These are phyloP conservation scores for Uronychia setigera DNA, from an alignment of 73 alveolate genomes.

Conservation along the genomic window DNA sequence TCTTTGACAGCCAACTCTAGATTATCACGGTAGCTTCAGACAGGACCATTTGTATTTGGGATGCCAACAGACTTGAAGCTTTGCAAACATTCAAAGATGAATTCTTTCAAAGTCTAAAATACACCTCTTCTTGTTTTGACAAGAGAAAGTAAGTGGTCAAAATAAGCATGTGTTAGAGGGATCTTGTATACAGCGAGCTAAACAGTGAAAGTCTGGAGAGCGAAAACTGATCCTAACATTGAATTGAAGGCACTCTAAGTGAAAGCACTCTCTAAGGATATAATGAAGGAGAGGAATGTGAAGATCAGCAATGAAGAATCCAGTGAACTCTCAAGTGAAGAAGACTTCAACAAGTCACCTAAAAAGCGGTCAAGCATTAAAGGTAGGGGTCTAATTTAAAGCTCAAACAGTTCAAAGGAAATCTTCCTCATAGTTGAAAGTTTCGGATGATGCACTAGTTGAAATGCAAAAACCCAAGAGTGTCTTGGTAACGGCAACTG, in stretches of 20 bases:
- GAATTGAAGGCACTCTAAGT: conserved; percentile 57
- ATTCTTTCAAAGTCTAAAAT: conserved; percentile 28
- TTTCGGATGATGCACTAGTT: too few species aligned
- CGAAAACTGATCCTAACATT: conserved; percentile 50
- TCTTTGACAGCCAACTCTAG: conserved; percentile 49
- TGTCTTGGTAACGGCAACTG: conserved; percentile 45
- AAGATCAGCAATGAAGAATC: too few species aligned
- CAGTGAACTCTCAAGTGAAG: too few species aligned
- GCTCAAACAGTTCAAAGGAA: too few species aligned
- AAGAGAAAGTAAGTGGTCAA: background rate
- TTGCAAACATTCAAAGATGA: conserved; percentile 59
- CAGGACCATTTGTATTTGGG: conserved; percentile 60
- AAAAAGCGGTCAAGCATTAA: too few species aligned
- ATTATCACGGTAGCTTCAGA: conserved; percentile 52
- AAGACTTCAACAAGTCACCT: too few species aligned
- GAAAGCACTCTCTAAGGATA: conserved; percentile 38
- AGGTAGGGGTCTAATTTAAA: too few species aligned
- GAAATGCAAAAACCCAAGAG: conserved; percentile 19
- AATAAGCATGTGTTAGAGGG: conserved; percentile 17
- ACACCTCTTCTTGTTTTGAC: conserved; percentile 52
- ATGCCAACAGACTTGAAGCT: conserved; percentile 54
- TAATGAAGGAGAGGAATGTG: conserved; percentile 42
- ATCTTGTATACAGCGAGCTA: conserved; percentile 43
- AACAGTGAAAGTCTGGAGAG: conserved; percentile 41
- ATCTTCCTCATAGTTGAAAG: too few species aligned